Base-by-base conservation (phyloP, 129 eudicot species). In the Scalesia atractyloides region DNA sequence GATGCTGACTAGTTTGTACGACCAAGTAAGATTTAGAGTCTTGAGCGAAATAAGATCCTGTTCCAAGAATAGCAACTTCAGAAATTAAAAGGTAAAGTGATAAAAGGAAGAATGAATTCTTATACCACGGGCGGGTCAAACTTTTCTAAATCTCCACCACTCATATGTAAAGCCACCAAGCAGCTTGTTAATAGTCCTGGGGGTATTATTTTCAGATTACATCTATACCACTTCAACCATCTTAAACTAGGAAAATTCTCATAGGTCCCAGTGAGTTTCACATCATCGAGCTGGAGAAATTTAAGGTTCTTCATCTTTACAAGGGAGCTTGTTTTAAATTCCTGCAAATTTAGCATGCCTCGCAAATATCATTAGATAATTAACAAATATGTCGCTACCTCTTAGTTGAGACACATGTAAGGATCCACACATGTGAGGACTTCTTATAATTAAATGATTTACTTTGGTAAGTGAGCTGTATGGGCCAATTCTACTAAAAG, bases 151-250 rank as follows among this genome's bases (percentile, higher is more conserved):
- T 43, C 68, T 78, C 82, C 78, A 30, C 59, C 41, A 22, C 69
- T 71, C 79, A 82, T 73, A 15, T 77, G 69, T 16, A 82, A 8
- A 2, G 66, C 73, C 44, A 77, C 82, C 72, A 82, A 39, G 43
- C 53, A 77, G 4, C 56, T 71, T 66, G 77, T 65, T 34, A 76
- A 76, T 5, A 82, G 53, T 4, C 26, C 80, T 3, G 41, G 39
- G 0, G 79, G 79, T 14, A 82, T 11, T 15, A 13, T 24, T 54
- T 26, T 68, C 13, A 47, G 43, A 15, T 76, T 72, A 64, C 68
- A 73, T 59, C 69, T 76, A 68, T 9, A 72, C 86, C 86, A 82
- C 22, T 68, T 65, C 2, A 82, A 52, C 82, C 79, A 82, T 53
- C 82, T 77, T 63, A 82, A 43, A 24, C 51, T 69, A 1, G 86